Conservation (phyloP, 768 basidiomycete species). For the Lactarius akahatsu region DNA sequence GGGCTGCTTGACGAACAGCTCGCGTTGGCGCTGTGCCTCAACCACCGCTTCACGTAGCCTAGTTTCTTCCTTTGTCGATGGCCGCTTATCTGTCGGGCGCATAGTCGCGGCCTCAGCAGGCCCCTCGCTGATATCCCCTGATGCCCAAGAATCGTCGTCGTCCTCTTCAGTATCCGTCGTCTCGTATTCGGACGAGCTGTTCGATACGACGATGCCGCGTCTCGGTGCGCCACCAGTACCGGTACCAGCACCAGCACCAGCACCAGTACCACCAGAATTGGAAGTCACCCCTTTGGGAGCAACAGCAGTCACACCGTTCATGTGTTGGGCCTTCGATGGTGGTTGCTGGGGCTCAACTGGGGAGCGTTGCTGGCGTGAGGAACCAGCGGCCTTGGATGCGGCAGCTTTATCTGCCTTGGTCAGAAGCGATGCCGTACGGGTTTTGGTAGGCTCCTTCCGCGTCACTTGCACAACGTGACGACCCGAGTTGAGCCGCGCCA, state of each 20-base stretch:
- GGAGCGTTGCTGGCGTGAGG: slow-evolving; percentile 18
- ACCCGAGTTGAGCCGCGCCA: slow-evolving; percentile 26
- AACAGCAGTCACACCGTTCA: slow-evolving; percentile 29
- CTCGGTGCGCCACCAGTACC: slow-evolving; percentile 17
- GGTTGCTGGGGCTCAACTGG: slow-evolving; percentile 17
- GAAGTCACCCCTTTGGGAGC: slow-evolving; percentile 25
- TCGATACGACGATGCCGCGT: slow-evolving; percentile 46
- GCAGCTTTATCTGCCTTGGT: slow-evolving; percentile 11
- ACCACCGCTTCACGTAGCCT: slow-evolving; percentile 53
- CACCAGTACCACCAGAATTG: background rate
- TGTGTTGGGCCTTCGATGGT: slow-evolving; percentile 20
- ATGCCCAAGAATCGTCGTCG: slow-evolving; percentile 59
- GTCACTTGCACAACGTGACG: slow-evolving; percentile 15
- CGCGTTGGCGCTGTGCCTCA: slow-evolving; percentile 62
- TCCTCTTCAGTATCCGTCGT: slow-evolving; percentile 53
- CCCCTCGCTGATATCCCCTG: slow-evolving; percentile 48
- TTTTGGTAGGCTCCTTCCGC: slow-evolving; percentile 16
- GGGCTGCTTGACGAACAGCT: slow-evolving; percentile 73
- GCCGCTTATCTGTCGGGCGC: slow-evolving; percentile 25
- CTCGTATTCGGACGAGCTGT: slow-evolving; percentile 49
- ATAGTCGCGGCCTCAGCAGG: slow-evolving; percentile 30
- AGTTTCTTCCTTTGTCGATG: slow-evolving; percentile 30
- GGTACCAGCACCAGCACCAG: background rate
- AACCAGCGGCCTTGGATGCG: slow-evolving; percentile 11
- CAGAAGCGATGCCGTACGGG: slow-evolving; percentile 4